Evolutionary conservation across 2,329 filamentous ascomycete species (phyloP), one percentile per base, ranked within the genome.

Genomic region (Phaeosphaeriaceae sp.): DNA sequence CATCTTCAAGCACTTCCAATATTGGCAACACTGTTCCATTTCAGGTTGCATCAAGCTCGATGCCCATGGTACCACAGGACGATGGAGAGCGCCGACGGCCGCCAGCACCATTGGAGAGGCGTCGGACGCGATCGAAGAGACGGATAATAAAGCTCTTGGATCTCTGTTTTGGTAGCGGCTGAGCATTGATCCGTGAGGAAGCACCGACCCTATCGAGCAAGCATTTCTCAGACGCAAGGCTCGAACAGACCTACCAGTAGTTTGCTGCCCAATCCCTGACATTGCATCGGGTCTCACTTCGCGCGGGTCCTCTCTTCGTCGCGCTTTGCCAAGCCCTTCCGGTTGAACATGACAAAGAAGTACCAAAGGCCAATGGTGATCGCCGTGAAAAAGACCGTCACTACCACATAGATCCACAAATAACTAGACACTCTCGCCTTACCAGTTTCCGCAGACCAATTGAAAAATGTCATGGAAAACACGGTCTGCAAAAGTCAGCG

Each of bases 381-480:
- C 0, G 36, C 33, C 0, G 63, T 68, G 25, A 59, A 66, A 7
- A 62, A 10, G 0, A 62, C 53, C 15, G 65, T 68, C 1, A 68
- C 50, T 7, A 65, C 46, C 0, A 65, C 51, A 25, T 66, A 66
- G 15, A 68, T 58, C 65, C 65, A 66, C 7, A 68, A 11, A 46
- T 63, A 63, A 17, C 46, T 60, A 1, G 65, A 68, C 3, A 68
- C 60, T 10, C 27, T 33, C 2, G 53, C 17, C 5, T 53, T 46
- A 0, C 57, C 59, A 1, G 31, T n/a, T 5, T 58, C 27, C 19
- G n/a, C 56, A 31, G 41, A 60, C 65, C 65, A 68, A 24, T 66
- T 54, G 24, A 68, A 68, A 36, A 68, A 68, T 0, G 62, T 62
- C 65, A 68, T 68, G 1, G 65, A 68, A 33, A 68, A 68, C 0